Evolutionary conservation across 1,139 yeast species (phyloP).

Genomic region (Lodderomyces margitis): DNA sequence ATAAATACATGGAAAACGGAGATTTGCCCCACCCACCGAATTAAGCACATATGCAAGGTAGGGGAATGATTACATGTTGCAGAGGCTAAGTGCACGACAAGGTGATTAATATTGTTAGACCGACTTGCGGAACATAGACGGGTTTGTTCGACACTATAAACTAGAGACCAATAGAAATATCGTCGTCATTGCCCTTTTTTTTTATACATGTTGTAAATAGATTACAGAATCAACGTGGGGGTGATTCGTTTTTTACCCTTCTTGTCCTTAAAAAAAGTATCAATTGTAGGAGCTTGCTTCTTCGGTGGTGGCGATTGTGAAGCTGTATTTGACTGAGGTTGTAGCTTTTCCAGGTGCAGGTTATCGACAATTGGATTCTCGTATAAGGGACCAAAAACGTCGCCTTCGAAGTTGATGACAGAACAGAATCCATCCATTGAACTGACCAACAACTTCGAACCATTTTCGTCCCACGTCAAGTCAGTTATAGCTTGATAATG

Average conservation of each 20-base stretch:
- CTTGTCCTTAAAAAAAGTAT: constrained; percentile 15
- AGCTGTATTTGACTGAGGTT: neutral
- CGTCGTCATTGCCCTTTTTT: no score
- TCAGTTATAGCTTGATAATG: constrained; percentile 92
- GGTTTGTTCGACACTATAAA: no score
- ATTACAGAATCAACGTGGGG: constrained; percentile 37
- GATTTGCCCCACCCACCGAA: constrained; percentile 68
- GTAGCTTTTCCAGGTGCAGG: neutral
- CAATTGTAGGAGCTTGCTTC: constrained; percentile 12
- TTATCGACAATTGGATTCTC: constrained; percentile 1
- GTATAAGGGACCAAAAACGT: constrained; percentile 49
- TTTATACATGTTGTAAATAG: neutral
- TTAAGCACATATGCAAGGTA: constrained; percentile 30
- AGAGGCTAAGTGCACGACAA: no score
- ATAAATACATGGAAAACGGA: constrained; percentile 63
- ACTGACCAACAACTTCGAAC: constrained; percentile 67
- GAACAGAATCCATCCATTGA: constrained; percentile 96
- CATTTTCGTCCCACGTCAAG: constrained; percentile 79
- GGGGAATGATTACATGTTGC: no score
- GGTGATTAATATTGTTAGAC: no score
- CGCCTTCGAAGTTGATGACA: constrained; percentile 49
- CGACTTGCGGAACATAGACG: neutral
- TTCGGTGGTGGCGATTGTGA: constrained; percentile 1
- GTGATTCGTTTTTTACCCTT: constrained; percentile 44
- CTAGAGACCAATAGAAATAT: no score